Evolutionary conservation across 2,329 filamentous ascomycete species (phyloP).

Genomic region (Phialophora expanda): DNA sequence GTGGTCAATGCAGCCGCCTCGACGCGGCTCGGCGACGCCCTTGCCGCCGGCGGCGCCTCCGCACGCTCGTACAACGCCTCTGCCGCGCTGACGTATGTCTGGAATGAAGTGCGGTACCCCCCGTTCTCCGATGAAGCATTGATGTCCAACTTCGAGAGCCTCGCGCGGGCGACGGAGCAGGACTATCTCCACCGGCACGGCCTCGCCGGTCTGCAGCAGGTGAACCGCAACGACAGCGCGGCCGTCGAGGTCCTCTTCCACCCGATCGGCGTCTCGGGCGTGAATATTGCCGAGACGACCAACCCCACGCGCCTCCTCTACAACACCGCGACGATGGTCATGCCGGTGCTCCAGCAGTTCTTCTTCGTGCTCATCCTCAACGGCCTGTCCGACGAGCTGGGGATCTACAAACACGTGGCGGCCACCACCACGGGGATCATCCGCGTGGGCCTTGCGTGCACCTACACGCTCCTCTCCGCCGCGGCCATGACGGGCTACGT

Average conservation of each 20-base stretch:
- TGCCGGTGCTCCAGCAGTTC: conserved; percentile 57
- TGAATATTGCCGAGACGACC: conserved; percentile 50
- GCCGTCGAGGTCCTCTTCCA: conserved; percentile 47
- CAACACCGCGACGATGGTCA: conserved; percentile 53
- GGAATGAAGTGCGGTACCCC: conserved; percentile 55
- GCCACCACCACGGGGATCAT: conserved; percentile 43
- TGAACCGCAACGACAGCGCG: conserved; percentile 42
- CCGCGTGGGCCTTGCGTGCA: conserved; percentile 45
- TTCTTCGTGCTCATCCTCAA: conserved; percentile 56
- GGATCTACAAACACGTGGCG: conserved; percentile 41
- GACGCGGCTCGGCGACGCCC: conserved; percentile 44
- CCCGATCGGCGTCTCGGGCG: conserved; percentile 46
- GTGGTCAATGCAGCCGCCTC: conserved; percentile 48
- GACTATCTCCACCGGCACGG: conserved; percentile 5
- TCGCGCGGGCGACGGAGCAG: conserved; percentile 42
- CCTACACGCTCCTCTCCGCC: conserved; percentile 51
- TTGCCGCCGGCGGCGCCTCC: conserved; percentile 43
- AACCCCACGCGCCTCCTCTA: conserved; percentile 53
- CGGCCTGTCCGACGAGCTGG: conserved; percentile 48
- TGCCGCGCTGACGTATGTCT: conserved; percentile 50
- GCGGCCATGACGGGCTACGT: conserved; percentile 46
- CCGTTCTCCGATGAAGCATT: conserved; percentile 47
- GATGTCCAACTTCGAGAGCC: conserved; percentile 42
- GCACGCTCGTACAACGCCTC: conserved; percentile 46
- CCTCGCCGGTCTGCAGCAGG: conserved; percentile 36